A percentile compares a stretch with the other conserved stretches of the same genome.
phyloP scores from a whole-genome alignment of 257 asterid genomes.

The Primulina huaijiensis region DNA sequence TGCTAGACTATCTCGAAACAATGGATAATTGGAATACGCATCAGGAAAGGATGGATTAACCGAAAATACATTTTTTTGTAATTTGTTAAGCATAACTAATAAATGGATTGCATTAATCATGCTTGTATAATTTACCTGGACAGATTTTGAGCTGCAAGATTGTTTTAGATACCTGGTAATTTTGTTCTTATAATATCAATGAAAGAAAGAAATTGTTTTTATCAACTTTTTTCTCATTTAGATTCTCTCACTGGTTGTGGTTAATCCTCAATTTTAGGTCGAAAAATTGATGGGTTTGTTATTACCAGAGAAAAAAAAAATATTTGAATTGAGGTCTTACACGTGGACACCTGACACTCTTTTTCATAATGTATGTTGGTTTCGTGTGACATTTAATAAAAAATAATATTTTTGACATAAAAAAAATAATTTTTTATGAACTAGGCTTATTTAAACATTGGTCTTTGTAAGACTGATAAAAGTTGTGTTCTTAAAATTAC shows the following conservation, averaged over 20 bases:
- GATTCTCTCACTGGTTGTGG: slow-evolving; percentile 32
- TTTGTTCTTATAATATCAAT: slow-evolving; percentile 14
- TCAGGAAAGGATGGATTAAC: no score
- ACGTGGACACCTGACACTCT: background rate
- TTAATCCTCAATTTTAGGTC: slow-evolving; percentile 39
- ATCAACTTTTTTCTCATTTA: slow-evolving; percentile 27
- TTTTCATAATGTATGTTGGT: no score
- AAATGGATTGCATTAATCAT: background rate
- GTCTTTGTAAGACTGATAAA: no score
- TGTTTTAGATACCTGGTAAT: slow-evolving; percentile 7
- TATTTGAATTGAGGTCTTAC: background rate
- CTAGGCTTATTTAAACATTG: no score
- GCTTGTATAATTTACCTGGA: slow-evolving; percentile 28
- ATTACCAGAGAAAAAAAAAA: background rate
- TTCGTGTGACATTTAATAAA: no score
- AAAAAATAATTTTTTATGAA: no score
- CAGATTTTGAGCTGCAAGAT: slow-evolving; percentile 18
- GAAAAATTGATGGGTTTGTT: slow-evolving; percentile 18
- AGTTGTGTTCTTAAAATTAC: no score
- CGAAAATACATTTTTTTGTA: background rate
- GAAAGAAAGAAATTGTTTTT: slow-evolving; percentile 20
- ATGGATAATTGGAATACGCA: background rate
- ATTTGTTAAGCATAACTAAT: background rate
- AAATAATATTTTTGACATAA: no score
- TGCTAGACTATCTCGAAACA: no score